phyloP scores from a whole-genome alignment of 2,329 filamentous ascomycete species.

The Fusarium xylarioides region DNA sequence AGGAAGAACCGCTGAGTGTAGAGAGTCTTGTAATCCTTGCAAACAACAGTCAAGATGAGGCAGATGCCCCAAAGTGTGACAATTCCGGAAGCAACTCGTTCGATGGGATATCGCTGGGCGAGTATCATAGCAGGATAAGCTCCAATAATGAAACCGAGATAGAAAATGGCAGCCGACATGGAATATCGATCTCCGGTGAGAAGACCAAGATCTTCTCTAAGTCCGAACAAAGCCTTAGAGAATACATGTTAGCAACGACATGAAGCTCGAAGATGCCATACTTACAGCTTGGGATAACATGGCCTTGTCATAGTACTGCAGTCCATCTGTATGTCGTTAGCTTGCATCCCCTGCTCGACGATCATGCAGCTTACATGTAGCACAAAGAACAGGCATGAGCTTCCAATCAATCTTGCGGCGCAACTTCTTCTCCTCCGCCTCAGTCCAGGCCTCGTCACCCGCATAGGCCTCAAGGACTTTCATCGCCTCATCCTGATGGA shows the following conservation, averaged over 20 bases:
- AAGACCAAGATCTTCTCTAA: conserved; percentile 43
- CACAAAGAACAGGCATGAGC: conserved; percentile 56
- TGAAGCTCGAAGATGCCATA: background rate
- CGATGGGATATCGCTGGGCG: conserved; percentile 57
- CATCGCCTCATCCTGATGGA: conserved; percentile 44
- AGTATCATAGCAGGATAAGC: conserved; percentile 54
- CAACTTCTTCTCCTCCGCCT: conserved; percentile 53
- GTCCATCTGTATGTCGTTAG: background rate
- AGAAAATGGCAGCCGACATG: conserved; percentile 57
- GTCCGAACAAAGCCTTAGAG: conserved; percentile 29
- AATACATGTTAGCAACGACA: background rate
- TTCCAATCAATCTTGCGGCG: conserved; percentile 43
- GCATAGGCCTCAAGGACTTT: conserved; percentile 52
- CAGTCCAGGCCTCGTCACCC: conserved; percentile 54
- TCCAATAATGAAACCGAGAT: conserved; percentile 58
- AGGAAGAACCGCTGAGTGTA: conserved; percentile 63
- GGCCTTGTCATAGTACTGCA: conserved; percentile 61
- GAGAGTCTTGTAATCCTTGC: conserved; percentile 49
- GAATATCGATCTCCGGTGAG: conserved; percentile 54
- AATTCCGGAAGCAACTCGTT: conserved; percentile 52
- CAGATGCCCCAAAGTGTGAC: conserved; percentile 48
- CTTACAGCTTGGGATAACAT: conserved; percentile 62
- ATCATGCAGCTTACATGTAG: conserved; percentile 51
- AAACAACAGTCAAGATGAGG: conserved; percentile 50
- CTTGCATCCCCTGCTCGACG: background rate